These are phyloP conservation scores for Aspergillus carlsbadensis DNA, from an alignment of 495 filamentous ascomycete genomes.

Conservation along the genomic window DNA sequence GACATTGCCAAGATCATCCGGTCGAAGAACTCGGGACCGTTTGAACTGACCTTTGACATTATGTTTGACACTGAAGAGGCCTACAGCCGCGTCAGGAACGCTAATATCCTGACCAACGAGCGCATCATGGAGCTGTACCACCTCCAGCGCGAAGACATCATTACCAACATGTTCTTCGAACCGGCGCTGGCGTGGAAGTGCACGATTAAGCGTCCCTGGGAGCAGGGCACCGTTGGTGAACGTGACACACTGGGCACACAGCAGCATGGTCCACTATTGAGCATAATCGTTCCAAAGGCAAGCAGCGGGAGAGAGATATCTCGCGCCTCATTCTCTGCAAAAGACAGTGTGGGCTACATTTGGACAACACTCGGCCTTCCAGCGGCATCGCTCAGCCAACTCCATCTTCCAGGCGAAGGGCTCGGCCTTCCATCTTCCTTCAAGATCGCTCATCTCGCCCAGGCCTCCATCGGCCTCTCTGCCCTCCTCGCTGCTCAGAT, in stretches of 20 bases:
- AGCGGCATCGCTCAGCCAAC: too few species aligned
- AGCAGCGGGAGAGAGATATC: too few species aligned
- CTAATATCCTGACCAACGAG: not conserved
- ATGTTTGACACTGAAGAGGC: conserved; percentile 39
- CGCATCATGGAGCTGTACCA: not conserved
- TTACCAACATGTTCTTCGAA: not conserved
- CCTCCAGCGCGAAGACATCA: not conserved
- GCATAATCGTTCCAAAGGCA: too few species aligned
- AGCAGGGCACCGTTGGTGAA: not conserved
- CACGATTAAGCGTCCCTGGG: not conserved
- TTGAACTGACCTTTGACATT: conserved; percentile 50
- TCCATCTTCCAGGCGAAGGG: too few species aligned
- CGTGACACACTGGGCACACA: not conserved
- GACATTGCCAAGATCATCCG: too few species aligned
- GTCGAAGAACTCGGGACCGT: conserved; percentile 52
- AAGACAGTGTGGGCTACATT: too few species aligned
- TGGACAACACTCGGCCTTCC: too few species aligned
- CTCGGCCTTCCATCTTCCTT: too few species aligned
- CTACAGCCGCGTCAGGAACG: not conserved
- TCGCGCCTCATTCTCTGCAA: too few species aligned
- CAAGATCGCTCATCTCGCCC: too few species aligned
- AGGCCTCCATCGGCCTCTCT: too few species aligned
- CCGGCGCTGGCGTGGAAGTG: not conserved
- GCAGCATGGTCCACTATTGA: not conserved
- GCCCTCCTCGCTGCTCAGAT: too few species aligned